Evolutionary conservation across 106 monocot genomes (phyloP).

Genomic region (Dendrobium officinale): DNA sequence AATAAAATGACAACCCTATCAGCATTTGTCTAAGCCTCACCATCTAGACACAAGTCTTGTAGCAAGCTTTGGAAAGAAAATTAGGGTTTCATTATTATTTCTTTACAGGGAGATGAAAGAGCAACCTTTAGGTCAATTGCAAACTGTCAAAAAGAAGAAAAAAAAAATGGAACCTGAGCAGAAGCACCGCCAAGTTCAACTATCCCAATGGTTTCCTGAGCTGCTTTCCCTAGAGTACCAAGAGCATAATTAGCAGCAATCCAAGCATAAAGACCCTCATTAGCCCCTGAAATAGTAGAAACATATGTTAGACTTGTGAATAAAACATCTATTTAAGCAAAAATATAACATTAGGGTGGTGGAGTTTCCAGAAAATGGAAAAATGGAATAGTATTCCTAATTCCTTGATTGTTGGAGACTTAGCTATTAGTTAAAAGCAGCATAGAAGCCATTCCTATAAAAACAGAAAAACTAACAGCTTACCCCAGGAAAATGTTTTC

Average conservation of each 20-base stretch:
- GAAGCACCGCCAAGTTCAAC: conserved; percentile 97
- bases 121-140: background rate
- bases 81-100: background rate
- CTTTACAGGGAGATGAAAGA: background rate
- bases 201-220: conserved; percentile 68
- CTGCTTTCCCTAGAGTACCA: conserved; percentile 62
- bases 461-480: background rate
- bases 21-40: background rate
- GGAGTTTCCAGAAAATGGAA: background rate
- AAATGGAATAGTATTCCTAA: background rate
- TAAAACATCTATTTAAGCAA: background rate
- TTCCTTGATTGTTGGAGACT: background rate
- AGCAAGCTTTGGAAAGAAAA: background rate
- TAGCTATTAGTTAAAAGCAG: background rate
- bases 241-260: conserved; percentile 90
- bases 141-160: background rate
- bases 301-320: conserved; percentile 1
- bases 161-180: conserved; percentile 60
- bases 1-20: background rate
- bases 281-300: conserved; percentile 37
- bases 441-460: background rate
- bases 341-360: background rate
- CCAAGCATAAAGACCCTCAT: conserved; percentile 99
- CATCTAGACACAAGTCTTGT: background rate
- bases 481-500: background rate